A percentile compares a stretch with the other conserved stretches of the same genome.
Evolutionary conservation across 1,284 basidiomycete genomes (phyloP).

Genomic region (Caloboletus firmus): DNA sequence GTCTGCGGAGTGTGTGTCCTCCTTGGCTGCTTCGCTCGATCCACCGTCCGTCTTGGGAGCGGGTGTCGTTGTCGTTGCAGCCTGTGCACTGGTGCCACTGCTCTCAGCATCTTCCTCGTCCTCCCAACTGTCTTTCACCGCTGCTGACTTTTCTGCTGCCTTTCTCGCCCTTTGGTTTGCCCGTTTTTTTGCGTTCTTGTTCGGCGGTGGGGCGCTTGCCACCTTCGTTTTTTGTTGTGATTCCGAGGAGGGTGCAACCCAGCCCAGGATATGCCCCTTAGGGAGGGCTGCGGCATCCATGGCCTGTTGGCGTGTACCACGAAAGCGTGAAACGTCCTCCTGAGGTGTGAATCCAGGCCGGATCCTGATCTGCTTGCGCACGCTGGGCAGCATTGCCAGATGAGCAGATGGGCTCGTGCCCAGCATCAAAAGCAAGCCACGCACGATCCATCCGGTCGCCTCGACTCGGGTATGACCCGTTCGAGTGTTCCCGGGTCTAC

Average conservation of each 20-base stretch:
- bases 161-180: constrained; percentile 72
- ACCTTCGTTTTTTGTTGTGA: constrained; percentile 33
- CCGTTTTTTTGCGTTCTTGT: constrained; percentile 76
- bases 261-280: constrained; percentile 78
- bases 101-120: constrained; percentile 61
- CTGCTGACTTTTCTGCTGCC: constrained; percentile 50
- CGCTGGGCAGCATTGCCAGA: constrained; percentile 43
- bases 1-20: constrained; percentile 1
- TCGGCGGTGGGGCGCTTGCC: constrained; percentile 35
- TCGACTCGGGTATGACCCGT: constrained; percentile 84
- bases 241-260: constrained; percentile 59
- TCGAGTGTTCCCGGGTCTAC: constrained; percentile 81
- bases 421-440: constrained; percentile 35
- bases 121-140: constrained; percentile 72
- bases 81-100: background rate
- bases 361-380: constrained; percentile 88
- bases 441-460: constrained; percentile 85
- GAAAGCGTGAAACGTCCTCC: constrained; percentile 87
- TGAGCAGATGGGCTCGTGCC: constrained; percentile 10
- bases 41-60: constrained; percentile 5
- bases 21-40: background rate
- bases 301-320: constrained; percentile 71
- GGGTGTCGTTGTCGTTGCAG: background rate
- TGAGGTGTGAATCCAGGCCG: constrained; percentile 93
- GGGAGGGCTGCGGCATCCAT: constrained; percentile 63